Percentiles rank a stretch among this genome's conserved stretches.
Evolutionary conservation across 495 filamentous ascomycete genomes (phyloP).

Genomic region (Hypoxylon perforatum): DNA sequence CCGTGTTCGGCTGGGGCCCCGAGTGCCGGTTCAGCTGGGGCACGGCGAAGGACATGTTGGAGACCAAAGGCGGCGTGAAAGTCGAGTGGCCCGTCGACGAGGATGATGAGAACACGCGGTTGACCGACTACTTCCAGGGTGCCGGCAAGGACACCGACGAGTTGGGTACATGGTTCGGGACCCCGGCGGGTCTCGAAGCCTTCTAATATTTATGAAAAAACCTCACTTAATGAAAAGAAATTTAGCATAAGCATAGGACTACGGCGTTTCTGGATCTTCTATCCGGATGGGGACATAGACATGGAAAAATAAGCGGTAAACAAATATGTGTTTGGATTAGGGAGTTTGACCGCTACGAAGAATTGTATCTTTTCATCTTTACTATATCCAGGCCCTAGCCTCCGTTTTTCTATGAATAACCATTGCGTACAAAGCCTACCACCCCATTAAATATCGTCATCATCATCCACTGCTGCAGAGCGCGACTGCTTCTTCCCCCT

Average conservation of each 20-base stretch:
- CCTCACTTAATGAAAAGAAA: slow-evolving; percentile 33
- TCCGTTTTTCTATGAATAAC: slow-evolving; percentile 29
- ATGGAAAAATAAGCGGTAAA: not conserved
- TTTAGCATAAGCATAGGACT: slow-evolving; percentile 28
- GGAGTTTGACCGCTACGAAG: slow-evolving; percentile 11
- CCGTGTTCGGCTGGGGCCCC: slow-evolving; percentile 92
- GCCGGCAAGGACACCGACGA: slow-evolving; percentile 59
- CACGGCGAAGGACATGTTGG: slow-evolving; percentile 92
- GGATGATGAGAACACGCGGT: slow-evolving; percentile 68
- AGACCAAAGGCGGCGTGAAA: slow-evolving; percentile 68
- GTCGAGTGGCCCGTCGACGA: slow-evolving; percentile 88
- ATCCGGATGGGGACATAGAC: not conserved
- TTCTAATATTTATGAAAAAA: slow-evolving; percentile 59
- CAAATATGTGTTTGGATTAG: slow-evolving; percentile 26
- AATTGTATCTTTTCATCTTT: slow-evolving; percentile 28
- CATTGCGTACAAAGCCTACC: not conserved
- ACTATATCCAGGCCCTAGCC: slow-evolving; percentile 42
- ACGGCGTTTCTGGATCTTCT: too few relatives aligned
- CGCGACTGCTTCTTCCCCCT: slow-evolving; percentile 64
- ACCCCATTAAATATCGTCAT: slow-evolving; percentile 58
- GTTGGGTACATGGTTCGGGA: slow-evolving; percentile 72
- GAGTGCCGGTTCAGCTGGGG: slow-evolving; percentile 96
- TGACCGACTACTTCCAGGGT: slow-evolving; percentile 78
- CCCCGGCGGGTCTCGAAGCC: slow-evolving; percentile 65
- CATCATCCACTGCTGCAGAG: slow-evolving; percentile 57